A percentile compares a stretch with the other conserved stretches of the same genome.
phyloP scores from a whole-genome alignment of 148 eudicot genomes.

The Drosera capensis region DNA sequence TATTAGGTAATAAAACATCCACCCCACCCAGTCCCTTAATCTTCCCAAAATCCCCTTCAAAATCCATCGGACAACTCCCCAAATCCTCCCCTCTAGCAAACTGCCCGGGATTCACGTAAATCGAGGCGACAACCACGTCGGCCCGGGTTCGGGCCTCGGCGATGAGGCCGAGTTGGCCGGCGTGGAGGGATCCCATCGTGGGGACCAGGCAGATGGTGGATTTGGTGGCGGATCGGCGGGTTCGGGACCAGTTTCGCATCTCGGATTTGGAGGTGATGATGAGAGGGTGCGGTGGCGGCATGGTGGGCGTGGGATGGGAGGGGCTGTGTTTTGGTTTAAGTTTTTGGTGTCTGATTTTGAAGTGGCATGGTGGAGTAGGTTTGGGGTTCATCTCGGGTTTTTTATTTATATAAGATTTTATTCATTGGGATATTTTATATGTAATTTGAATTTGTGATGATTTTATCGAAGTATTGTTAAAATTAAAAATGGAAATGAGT shows the following conservation, averaged over 20 bases:
- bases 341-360: too few relatives aligned
- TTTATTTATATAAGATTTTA: too few relatives aligned
- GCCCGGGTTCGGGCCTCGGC: constrained; percentile 40
- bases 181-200: constrained; percentile 94
- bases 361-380: too few relatives aligned
- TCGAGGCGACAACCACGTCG: constrained; percentile 53
- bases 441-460: too few relatives aligned
- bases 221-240: constrained; percentile 45
- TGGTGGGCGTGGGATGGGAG: too few relatives aligned
- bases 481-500: too few relatives aligned
- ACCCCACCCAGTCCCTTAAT: constrained; percentile 49
- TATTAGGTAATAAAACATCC: neutral
- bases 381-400: too few relatives aligned
- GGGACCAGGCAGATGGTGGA: constrained; percentile 68
- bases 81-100: constrained; percentile 67
- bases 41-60: constrained; percentile 55
- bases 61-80: constrained; percentile 78
- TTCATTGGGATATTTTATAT: too few relatives aligned
- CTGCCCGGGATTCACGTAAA: constrained; percentile 87
- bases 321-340: too few relatives aligned
- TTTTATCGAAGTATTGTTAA: too few relatives aligned
- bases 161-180: constrained; percentile 68
- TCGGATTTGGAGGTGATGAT: constrained; percentile 45
- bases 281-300: too few relatives aligned
- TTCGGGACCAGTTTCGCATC: constrained; percentile 77